phyloP scores from a whole-genome alignment of 345 rosid genomes.

The Aquilaria malaccensis region DNA sequence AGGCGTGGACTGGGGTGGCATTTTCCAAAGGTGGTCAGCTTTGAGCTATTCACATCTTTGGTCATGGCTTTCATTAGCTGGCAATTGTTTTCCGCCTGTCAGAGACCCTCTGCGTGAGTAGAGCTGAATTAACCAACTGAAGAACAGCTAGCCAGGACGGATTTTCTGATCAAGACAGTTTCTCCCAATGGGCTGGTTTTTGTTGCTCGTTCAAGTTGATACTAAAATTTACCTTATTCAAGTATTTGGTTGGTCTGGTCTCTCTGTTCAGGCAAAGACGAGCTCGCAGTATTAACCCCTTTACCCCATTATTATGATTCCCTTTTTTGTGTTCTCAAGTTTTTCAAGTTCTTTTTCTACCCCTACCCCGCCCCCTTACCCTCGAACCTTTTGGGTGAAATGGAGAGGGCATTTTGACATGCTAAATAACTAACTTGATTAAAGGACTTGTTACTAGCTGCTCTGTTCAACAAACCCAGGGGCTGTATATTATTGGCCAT shows the following conservation, averaged over 20 bases:
- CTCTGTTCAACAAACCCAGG: no score
- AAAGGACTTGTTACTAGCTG: no score
- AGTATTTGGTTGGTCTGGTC: no score
- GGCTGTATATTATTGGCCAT: no score
- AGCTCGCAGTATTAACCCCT: no score
- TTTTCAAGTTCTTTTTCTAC: no score
- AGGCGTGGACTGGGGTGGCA: constrained; percentile 89
- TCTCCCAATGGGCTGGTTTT: not conserved
- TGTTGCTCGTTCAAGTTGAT: not conserved
- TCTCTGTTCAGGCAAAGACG: no score
- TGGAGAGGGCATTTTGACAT: no score
- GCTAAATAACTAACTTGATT: no score
- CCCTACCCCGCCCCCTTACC: no score
- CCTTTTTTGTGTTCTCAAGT: not conserved
- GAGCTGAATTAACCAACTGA: not conserved
- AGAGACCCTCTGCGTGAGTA: constrained; percentile 65
- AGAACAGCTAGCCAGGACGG: not conserved
- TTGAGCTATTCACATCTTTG: constrained; percentile 76
- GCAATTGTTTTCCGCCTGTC: constrained; percentile 85
- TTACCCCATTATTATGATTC: not conserved
- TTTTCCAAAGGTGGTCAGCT: constrained; percentile 82
- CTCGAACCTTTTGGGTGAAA: no score
- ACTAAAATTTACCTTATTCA: no score
- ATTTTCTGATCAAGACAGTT: not conserved
- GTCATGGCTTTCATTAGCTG: constrained; percentile 84